Conservation (phyloP, 768 basidiomycete species). For the Chiua virens region DNA sequence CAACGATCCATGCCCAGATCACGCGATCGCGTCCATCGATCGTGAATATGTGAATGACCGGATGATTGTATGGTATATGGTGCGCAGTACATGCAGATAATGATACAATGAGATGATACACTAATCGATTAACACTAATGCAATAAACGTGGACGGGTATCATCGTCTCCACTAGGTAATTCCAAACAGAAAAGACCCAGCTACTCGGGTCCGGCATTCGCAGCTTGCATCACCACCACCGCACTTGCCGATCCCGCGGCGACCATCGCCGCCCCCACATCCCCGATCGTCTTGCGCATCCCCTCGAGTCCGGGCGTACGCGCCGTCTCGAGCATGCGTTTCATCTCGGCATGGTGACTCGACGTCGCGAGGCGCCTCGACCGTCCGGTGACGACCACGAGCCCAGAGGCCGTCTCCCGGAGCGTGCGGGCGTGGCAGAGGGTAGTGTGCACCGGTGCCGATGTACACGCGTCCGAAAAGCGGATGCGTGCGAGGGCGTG, state of each 20-base stretch:
- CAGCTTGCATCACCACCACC: constrained; percentile 69
- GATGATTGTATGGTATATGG: too few relatives aligned
- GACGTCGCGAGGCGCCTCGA: constrained; percentile 72
- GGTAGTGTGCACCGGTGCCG: constrained; percentile 60
- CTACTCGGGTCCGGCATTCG: constrained; percentile 27
- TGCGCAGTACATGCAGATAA: too few relatives aligned
- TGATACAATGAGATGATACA: too few relatives aligned
- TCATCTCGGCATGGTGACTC: constrained; percentile 71
- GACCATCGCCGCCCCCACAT: constrained; percentile 81
- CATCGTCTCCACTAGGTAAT: too few relatives aligned
- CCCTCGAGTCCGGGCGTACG: constrained; percentile 14
- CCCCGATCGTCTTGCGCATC: constrained; percentile 81
- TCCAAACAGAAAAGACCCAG: too few relatives aligned
- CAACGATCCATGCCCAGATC: too few relatives aligned
- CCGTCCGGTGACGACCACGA: constrained; percentile 72
- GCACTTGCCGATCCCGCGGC: constrained; percentile 53
- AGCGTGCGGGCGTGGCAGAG: constrained; percentile 40
- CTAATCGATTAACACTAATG: too few relatives aligned
- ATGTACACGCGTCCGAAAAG: constrained; percentile 58
- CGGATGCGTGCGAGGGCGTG: constrained; percentile 55
- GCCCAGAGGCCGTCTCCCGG: constrained; percentile 33
- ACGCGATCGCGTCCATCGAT: too few relatives aligned
- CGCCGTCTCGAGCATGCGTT: constrained; percentile 51
- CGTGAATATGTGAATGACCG: too few relatives aligned
- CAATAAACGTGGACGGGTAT: too few relatives aligned